phyloP scores from a whole-genome alignment of 371 early-diverging fungal species.

The Rhizopus sp. region DNA sequence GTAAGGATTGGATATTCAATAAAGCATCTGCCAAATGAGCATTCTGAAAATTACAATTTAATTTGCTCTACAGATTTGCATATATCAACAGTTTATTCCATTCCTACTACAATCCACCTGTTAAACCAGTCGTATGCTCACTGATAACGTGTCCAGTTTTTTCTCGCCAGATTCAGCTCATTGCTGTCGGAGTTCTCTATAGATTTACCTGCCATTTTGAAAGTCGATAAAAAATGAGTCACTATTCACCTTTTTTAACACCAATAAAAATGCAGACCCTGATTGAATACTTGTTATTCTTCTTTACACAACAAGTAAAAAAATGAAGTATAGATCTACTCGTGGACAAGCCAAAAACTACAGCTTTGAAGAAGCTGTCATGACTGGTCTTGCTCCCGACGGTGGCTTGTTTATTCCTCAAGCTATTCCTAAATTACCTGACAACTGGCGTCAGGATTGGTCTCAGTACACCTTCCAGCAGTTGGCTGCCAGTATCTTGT shows the following conservation, averaged over 20 bases:
- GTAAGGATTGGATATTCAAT: too few species aligned
- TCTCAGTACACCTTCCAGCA: constrained; percentile 73
- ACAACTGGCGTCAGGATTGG: constrained; percentile 68
- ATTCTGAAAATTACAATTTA: too few species aligned
- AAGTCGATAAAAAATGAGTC: constrained; percentile 14
- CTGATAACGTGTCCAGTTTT: not conserved
- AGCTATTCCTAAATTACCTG: constrained; percentile 73
- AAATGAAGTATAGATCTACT: constrained; percentile 88
- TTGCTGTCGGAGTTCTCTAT: not conserved
- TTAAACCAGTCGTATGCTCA: too few species aligned
- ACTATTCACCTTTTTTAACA: constrained; percentile 7
- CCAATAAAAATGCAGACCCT: constrained; percentile 7
- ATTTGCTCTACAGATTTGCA: too few species aligned
- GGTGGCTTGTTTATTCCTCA: constrained; percentile 96
- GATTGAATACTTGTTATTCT: constrained; percentile 9
- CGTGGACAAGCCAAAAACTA: constrained; percentile 74
- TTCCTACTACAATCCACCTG: too few species aligned
- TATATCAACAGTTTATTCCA: too few species aligned
- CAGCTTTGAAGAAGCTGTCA: constrained; percentile 90
- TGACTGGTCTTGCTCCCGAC: constrained; percentile 91
- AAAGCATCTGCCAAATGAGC: too few species aligned
- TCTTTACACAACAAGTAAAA: constrained; percentile 7
- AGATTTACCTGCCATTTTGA: constrained; percentile 2
- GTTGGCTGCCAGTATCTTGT: constrained; percentile 83
- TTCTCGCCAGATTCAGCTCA: constrained; percentile 1